These are phyloP conservation scores for Tricholoma bakamatsutake DNA, from an alignment of 768 basidiomycete genomes.

Conservation along the genomic window DNA sequence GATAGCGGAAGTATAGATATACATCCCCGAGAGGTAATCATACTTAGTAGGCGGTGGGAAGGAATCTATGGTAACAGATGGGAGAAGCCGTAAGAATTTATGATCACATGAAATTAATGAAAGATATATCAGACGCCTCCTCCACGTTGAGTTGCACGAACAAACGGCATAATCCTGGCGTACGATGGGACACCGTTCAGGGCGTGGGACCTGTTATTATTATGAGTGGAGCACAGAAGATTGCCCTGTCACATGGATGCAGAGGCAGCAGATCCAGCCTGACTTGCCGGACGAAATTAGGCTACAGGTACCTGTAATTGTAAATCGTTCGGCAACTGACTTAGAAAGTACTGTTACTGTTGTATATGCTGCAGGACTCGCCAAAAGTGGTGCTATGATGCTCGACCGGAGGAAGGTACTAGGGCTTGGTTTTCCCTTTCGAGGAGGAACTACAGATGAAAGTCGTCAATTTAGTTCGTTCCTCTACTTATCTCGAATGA, in stretches of 20 bases:
- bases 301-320: background rate
- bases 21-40: background rate
- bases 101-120: background rate
- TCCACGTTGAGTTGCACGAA: background rate
- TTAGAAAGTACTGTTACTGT: background rate
- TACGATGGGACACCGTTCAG: background rate
- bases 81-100: background rate
- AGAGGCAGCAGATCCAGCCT: background rate
- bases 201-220: background rate
- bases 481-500: background rate
- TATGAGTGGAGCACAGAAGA: background rate
- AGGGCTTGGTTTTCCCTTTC: constrained; percentile 16
- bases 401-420: background rate
- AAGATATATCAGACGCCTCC: background rate
- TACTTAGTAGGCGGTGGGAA: background rate
- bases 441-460: constrained; percentile 7
- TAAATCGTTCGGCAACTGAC: background rate
- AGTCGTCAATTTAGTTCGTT: background rate
- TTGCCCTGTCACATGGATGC: background rate
- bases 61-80: background rate
- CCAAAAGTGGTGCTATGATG: background rate
- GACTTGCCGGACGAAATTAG: background rate
- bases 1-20: background rate
- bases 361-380: background rate
- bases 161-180: background rate